Evolutionary conservation across 345 rosid species (phyloP), one percentile per base, ranked within the genome.

Genomic region (Isatis tinctoria): DNA sequence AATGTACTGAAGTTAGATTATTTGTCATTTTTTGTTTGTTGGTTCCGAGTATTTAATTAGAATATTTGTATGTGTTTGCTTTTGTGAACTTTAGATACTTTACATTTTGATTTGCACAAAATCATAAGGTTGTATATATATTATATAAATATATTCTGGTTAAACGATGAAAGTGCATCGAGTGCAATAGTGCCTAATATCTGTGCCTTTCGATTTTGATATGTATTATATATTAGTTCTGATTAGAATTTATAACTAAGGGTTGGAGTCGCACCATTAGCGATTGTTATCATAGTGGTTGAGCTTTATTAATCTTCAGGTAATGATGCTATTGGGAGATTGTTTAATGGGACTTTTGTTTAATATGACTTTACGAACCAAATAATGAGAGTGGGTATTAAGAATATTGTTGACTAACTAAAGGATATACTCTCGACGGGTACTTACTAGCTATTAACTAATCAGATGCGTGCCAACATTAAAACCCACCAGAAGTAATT

Each of bases 221-320:
- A 39, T 53, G 26, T 12, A 39, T 56, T 65, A 65, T 65, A 65
- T 64, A 43, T 36, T 35, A 17, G 35, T 66, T 64, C 4, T 54
- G 37, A 65, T 65, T 52, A 44, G 45, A 28, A 10, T 18, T 17
- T 67, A 5, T 53, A 53, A 6, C 60, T 43, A 69, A 75, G 70
- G 74, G 41, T 24, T 60, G 28, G 47, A 40, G 45, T 49, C 8
- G 32, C 20, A 30, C 26, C 39, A 60, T 60, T 28, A 60, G 54
- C 30, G 48, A 49, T 51, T 32, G 33, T 64, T 52, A 59, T 36
- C 41, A 20, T 60, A 66, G 67, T 66, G 67, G 53, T 58, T 7
- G 60, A 26, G 70, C 65, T 65, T 65, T 56, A 73, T 65, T 56
- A 73, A 57, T 57, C 32, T 58, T 66, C 43, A 27, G 28, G 61